phyloP scores from a whole-genome alignment of 768 basidiomycete genomes.

The Obba rivulosa region DNA sequence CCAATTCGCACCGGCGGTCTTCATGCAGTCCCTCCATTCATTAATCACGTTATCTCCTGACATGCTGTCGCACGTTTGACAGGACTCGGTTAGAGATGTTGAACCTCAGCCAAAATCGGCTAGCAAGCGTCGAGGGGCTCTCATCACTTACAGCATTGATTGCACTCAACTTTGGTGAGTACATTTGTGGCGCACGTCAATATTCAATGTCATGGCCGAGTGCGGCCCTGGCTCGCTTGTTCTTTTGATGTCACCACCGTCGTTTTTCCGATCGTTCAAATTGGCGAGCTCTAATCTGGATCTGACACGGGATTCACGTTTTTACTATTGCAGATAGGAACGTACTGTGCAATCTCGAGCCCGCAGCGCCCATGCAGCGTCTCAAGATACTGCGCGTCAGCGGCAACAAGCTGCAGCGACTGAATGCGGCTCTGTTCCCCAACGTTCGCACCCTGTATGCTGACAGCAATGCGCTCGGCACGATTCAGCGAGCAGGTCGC shows the following conservation, averaged over 20 bases:
- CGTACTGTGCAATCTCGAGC: slow-evolving; percentile 47
- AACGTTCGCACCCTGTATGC: slow-evolving; percentile 87
- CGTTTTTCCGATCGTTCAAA: not conserved
- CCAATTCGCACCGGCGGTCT: slow-evolving; percentile 3
- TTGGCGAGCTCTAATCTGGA: not conserved
- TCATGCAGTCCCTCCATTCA: slow-evolving; percentile 2
- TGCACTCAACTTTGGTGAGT: slow-evolving; percentile 81
- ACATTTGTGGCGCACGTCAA: slow-evolving; percentile 8
- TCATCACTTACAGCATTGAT: slow-evolving; percentile 56
- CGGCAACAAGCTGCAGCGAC: slow-evolving; percentile 66
- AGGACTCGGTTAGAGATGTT: slow-evolving; percentile 68
- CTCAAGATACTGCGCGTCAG: slow-evolving; percentile 83
- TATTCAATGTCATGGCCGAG: not conserved
- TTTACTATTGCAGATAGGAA: slow-evolving; percentile 59
- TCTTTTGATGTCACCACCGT: too few relatives aligned
- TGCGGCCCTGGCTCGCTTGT: too few relatives aligned
- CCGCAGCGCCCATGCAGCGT: slow-evolving; percentile 52
- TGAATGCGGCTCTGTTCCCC: slow-evolving; percentile 57
- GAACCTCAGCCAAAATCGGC: slow-evolving; percentile 72
- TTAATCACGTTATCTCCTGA: slow-evolving; percentile 13
- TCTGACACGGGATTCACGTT: not conserved
- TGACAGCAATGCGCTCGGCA: slow-evolving; percentile 70
- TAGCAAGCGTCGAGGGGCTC: slow-evolving; percentile 56
- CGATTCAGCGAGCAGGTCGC: slow-evolving; percentile 48
- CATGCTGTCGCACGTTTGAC: slow-evolving; percentile 10